Conservation (phyloP, 495 filamentous ascomycete genomes). For the Penicillium cosmopolitanum region DNA sequence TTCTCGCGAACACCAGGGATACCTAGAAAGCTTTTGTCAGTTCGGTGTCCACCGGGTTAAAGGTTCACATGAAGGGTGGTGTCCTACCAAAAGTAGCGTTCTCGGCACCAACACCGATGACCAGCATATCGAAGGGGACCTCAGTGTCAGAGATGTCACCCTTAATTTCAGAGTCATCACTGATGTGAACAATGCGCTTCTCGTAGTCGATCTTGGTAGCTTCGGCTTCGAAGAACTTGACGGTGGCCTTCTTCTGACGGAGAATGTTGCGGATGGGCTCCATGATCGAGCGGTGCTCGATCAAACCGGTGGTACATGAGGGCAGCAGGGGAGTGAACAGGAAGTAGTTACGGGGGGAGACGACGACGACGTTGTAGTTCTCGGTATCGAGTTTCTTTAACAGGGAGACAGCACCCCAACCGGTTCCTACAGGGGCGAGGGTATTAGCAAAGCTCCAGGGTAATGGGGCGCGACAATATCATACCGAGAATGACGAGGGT, state of each 20-base stretch:
- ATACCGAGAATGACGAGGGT: conserved; percentile 94
- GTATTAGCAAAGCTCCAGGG: conserved; percentile 18
- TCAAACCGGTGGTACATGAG: conserved; percentile 93
- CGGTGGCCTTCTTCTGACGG: conserved; percentile 85
- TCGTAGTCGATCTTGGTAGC: conserved; percentile 95
- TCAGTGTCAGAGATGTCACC: conserved; percentile 81
- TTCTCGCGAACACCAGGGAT: conserved; percentile 94
- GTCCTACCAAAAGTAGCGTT: conserved; percentile 92
- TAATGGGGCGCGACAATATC: conserved; percentile 26
- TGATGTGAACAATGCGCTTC: conserved; percentile 82
- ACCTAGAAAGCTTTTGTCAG: conserved; percentile 44
- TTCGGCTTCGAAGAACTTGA: conserved; percentile 98
- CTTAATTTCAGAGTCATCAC: conserved; percentile 91
- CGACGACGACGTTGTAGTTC: conserved; percentile 97
- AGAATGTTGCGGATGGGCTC: conserved; percentile 95
- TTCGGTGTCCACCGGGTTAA: background rate
- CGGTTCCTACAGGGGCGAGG: conserved; percentile 66
- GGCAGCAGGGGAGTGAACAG: conserved; percentile 97
- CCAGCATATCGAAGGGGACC: conserved; percentile 97
- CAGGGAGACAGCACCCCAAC: conserved; percentile 95
- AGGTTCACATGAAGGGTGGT: background rate
- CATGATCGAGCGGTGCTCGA: conserved; percentile 99
- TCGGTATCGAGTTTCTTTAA: conserved; percentile 98
- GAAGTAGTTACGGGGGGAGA: conserved; percentile 98
- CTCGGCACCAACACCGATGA: conserved; percentile 95